Conservation (phyloP, 2,329 filamentous ascomycete species). For the Elsinoe batatas region DNA sequence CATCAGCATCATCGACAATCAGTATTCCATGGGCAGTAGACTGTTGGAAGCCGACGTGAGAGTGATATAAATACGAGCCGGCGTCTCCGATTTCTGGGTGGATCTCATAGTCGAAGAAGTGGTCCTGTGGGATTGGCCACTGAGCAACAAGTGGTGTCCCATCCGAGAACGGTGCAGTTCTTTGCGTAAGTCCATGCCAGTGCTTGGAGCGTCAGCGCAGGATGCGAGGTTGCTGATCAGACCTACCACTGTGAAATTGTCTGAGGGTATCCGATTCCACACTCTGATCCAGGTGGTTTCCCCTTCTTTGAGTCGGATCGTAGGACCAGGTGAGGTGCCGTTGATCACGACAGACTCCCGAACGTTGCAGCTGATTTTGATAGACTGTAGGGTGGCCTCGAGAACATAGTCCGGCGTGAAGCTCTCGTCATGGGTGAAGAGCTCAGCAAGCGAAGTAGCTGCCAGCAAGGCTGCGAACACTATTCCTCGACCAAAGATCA, state of each 20-base stretch:
- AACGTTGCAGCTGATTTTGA: constrained; percentile 1
- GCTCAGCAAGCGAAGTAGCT: background rate
- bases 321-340: constrained; percentile 44
- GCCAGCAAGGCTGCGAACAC: background rate
- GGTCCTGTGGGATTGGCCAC: constrained; percentile 53
- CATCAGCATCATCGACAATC: constrained; percentile 43
- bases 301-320: constrained; percentile 37
- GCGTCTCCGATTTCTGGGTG: constrained; percentile 43
- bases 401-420: constrained; percentile 9
- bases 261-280: constrained; percentile 45
- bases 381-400: constrained; percentile 1
- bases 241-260: constrained; percentile 47
- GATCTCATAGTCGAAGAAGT: constrained; percentile 61
- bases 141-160: constrained; percentile 49
- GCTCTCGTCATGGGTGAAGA: background rate
- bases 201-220: constrained; percentile 38
- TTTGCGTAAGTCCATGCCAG: constrained; percentile 56
- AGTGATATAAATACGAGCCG: constrained; percentile 60
- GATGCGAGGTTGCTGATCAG: background rate
- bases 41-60: constrained; percentile 54
- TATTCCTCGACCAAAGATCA: background rate
- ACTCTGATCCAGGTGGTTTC: constrained; percentile 47
- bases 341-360: constrained; percentile 39
- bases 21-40: constrained; percentile 49
- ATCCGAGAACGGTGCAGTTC: constrained; percentile 53